A percentile compares a stretch with the other conserved stretches of the same genome.
These are phyloP conservation scores for Theobroma cacao DNA, from an alignment of 345 rosid species.

Conservation along the genomic window DNA sequence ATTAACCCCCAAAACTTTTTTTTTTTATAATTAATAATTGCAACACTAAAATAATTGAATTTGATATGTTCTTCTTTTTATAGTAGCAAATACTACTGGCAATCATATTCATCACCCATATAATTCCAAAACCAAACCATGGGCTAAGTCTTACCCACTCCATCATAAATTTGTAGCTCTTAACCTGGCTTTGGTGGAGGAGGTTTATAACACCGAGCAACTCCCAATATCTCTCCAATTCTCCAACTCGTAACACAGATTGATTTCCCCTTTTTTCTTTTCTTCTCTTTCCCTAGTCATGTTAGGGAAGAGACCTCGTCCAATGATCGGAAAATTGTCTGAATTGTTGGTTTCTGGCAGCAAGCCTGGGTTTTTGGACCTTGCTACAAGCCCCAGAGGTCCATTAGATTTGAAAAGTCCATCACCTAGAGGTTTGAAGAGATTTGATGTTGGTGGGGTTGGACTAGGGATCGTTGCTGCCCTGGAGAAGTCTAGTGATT, in stretches of 20 bases:
- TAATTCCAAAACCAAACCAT: constrained; percentile 30
- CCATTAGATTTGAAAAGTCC: constrained; percentile 60
- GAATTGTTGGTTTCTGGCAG: constrained; percentile 59
- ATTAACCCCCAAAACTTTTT: neutral
- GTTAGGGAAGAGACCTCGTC: constrained; percentile 66
- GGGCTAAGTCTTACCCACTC: constrained; percentile 47
- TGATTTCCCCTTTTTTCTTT: neutral
- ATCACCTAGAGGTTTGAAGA: constrained; percentile 59
- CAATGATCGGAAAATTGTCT: constrained; percentile 66
- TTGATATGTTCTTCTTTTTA: neutral
- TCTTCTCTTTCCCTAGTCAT: constrained; percentile 22
- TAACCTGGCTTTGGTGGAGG: constrained; percentile 24
- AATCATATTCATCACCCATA: constrained; percentile 23
- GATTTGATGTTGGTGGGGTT: constrained; percentile 55
- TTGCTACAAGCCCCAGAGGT: constrained; percentile 57
- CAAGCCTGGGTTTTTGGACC: constrained; percentile 37
- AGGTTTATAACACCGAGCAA: constrained; percentile 16
- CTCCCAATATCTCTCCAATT: constrained; percentile 1
- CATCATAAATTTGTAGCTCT: constrained; percentile 23
- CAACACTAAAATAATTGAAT: neutral
- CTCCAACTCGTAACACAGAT: neutral
- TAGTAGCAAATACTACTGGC: neutral
- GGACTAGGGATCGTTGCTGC: constrained; percentile 84
- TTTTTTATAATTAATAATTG: neutral
- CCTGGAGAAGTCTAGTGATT: constrained; percentile 47